Base-by-base conservation (phyloP, 208 protist genomes). In the Leishmania mexicana region DNA sequence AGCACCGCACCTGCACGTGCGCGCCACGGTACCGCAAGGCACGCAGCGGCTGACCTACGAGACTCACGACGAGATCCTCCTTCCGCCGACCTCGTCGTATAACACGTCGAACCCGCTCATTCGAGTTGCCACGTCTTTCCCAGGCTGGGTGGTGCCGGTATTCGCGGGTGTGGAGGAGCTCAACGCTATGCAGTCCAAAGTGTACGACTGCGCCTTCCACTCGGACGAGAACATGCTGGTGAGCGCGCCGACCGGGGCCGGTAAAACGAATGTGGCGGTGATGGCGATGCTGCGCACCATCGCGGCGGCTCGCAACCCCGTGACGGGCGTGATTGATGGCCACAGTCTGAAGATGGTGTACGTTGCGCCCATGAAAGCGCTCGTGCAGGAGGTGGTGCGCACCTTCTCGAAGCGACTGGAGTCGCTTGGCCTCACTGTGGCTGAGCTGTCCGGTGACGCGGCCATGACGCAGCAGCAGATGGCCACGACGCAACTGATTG, bases 221-320 rank as follows among this genome's bases (percentile, higher is more conserved):
- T 91, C 86, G 6, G 90, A 97, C 73, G 97, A 99, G 68, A 99
- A 99, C 89, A 94, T 99, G 86, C 94, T 99, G 45, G 82, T 99
- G 10, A 99, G 98, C 82, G 98, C 98, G 10, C 99, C 99, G n/a
- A 99, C 99, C 38, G 99, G 99, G 51, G 98, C 99, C 5, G 99
- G 99, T 70, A 99, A 99, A 89, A 99, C 99, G 53, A 99, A 99
- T 89, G 98, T 99, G 35, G 99, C 99, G n/a, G 96, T 99, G 91
- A 96, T 99, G 76, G 87, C 95, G 19, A 99, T 99, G 78, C 93
- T 99, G 11, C 96, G 98, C 35, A 96, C 98, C 72, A 80, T 93
- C 77, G 83, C 64, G 38, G 92, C 92, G 45, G 81, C 88, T 35
- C 87, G 74, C 19, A 65, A 80, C 70, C 62, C 45, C 13, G 45